A percentile compares a stretch with the other conserved stretches of the same genome.
Evolutionary conservation across 495 filamentous ascomycete species (phyloP).

Genomic region (Neurospora sp.): DNA sequence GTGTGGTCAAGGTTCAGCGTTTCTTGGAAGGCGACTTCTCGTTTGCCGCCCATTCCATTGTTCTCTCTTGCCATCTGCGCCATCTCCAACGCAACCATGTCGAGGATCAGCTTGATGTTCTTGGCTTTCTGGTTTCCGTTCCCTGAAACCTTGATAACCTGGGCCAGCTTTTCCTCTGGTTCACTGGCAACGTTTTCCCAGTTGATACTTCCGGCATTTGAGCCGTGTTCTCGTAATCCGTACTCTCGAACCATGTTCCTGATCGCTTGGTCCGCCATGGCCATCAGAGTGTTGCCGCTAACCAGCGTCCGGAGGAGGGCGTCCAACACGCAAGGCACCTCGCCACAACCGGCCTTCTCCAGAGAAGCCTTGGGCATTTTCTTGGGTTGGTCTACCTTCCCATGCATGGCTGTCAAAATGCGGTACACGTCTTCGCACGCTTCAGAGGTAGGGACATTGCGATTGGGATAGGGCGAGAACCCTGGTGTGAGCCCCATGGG

Average conservation of each 20-base stretch:
- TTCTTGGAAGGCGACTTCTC: constrained; percentile 3
- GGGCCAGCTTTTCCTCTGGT: constrained; percentile 49
- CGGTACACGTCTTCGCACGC: constrained; percentile 67
- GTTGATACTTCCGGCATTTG: constrained; percentile 61
- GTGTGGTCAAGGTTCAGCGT: constrained; percentile 64
- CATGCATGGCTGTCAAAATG: constrained; percentile 58
- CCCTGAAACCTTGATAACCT: constrained; percentile 67
- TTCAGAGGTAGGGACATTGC: constrained; percentile 53
- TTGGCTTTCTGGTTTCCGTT: constrained; percentile 57
- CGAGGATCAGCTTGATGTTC: constrained; percentile 71
- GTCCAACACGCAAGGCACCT: constrained; percentile 86
- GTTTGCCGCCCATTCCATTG: background rate
- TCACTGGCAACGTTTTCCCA: constrained; percentile 74
- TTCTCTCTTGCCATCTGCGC: background rate
- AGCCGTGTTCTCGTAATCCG: constrained; percentile 36
- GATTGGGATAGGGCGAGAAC: constrained; percentile 58
- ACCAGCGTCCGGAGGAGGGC: constrained; percentile 74
- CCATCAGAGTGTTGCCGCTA: constrained; percentile 63
- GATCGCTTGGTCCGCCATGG: constrained; percentile 59
- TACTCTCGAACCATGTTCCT: constrained; percentile 60
- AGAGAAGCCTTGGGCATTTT: constrained; percentile 67
- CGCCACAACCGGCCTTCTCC: constrained; percentile 78
- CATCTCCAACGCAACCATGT: constrained; percentile 64
- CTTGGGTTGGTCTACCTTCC: constrained; percentile 52
- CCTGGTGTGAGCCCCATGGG: constrained; percentile 39